phyloP scores from a whole-genome alignment of 2,329 filamentous ascomycete genomes.

The Xylariaceae sp. region DNA sequence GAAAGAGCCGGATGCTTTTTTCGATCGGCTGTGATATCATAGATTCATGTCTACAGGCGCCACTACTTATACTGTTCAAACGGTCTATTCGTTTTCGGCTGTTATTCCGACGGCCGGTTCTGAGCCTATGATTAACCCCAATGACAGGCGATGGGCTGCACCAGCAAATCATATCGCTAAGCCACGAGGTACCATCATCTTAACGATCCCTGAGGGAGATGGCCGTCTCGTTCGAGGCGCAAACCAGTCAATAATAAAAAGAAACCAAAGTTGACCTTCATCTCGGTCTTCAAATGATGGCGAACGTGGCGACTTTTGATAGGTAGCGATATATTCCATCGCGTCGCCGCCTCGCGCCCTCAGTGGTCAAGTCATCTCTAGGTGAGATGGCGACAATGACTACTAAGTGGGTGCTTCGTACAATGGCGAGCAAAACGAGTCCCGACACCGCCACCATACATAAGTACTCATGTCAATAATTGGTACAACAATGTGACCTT shows the following conservation, averaged over 20 bases:
- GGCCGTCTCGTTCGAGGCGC: background rate
- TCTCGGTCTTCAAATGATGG: conserved; percentile 4
- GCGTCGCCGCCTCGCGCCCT: background rate
- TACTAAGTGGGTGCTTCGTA: too few species aligned
- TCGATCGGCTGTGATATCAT: background rate
- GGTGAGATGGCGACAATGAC: background rate
- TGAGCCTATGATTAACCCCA: background rate
- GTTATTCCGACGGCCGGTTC: background rate
- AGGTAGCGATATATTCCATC: conserved; percentile 9
- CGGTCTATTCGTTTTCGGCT: conserved; percentile 1
- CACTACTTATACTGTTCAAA: conserved; percentile 4
- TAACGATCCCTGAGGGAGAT: conserved; percentile 1
- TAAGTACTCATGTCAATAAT: background rate
- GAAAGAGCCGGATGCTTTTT: background rate
- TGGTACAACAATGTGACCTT: background rate
- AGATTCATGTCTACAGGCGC: conserved; percentile 1
- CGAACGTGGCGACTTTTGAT: conserved; percentile 17
- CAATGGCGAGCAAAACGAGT: too few species aligned
- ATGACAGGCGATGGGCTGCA: conserved; percentile 1
- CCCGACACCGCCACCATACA: background rate
- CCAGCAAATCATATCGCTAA: background rate
- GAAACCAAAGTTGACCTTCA: conserved; percentile 1
- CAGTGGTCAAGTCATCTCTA: background rate
- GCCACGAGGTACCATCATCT: conserved; percentile 7
- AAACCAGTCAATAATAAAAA: background rate